phyloP scores from a whole-genome alignment of 1,284 basidiomycete genomes.

The Hortiboletus rubellus region DNA sequence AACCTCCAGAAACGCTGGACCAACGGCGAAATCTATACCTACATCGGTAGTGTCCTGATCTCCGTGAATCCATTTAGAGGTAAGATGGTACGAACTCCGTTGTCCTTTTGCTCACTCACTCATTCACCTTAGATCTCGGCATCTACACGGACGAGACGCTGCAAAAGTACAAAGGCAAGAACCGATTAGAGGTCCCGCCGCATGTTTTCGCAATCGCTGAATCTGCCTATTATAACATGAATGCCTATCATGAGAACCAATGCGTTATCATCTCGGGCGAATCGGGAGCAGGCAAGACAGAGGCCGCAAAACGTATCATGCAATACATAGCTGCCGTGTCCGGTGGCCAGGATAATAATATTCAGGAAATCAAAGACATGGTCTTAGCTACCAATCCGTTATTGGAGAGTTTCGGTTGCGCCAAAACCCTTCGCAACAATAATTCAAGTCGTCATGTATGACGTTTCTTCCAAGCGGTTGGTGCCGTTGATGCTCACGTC shows the following conservation, averaged over 20 bases:
- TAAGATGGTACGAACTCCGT: constrained; percentile 39
- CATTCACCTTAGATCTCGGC: constrained; percentile 70
- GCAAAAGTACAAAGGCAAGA: constrained; percentile 92
- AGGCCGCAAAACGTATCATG: constrained; percentile 99
- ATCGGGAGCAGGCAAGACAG: constrained; percentile 96
- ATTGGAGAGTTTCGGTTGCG: constrained; percentile 98
- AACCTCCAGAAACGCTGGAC: constrained; percentile 97
- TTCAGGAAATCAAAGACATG: constrained; percentile 99
- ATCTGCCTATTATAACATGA: constrained; percentile 99
- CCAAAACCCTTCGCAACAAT: constrained; percentile 98
- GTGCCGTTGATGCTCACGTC: constrained; percentile 13
- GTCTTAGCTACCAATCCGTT: constrained; percentile 99
- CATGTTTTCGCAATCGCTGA: constrained; percentile 99
- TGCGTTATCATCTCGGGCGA: constrained; percentile 99
- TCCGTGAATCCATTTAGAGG: constrained; percentile 99
- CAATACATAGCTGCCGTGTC: constrained; percentile 99
- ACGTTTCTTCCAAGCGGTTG: constrained; percentile 15
- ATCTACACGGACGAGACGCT: constrained; percentile 94
- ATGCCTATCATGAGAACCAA: constrained; percentile 98
- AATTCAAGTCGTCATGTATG: constrained; percentile 97
- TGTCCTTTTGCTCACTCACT: neutral
- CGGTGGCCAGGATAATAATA: constrained; percentile 79
- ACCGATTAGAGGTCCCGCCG: constrained; percentile 95
- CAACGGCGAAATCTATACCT: constrained; percentile 97
- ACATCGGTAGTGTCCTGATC: constrained; percentile 96